phyloP scores from a whole-genome alignment of 768 basidiomycete genomes.

The Pholiota microspora region DNA sequence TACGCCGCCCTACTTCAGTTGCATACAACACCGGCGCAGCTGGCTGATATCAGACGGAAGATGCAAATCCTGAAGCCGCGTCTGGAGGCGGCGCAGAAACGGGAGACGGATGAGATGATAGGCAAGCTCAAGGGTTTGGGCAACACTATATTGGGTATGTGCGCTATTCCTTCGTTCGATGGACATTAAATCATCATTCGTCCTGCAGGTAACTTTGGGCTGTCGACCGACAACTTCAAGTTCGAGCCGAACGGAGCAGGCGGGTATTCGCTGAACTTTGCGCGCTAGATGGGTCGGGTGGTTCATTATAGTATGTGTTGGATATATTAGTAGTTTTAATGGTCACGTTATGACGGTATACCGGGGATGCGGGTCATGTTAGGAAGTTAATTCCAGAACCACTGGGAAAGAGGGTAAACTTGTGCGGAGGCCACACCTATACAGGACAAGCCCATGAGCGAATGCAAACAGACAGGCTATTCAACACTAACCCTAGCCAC shows the following conservation, averaged over 20 bases:
- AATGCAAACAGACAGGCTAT: neutral
- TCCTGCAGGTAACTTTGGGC: constrained; percentile 78
- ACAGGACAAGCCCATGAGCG: constrained; percentile 1
- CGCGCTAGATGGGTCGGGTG: constrained; percentile 32
- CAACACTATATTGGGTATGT: constrained; percentile 80
- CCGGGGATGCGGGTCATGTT: constrained; percentile 16
- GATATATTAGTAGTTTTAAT: neutral
- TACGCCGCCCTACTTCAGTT: constrained; percentile 70
- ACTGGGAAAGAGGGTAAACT: constrained; percentile 40
- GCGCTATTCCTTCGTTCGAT: too few relatives aligned
- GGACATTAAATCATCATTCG: too few relatives aligned
- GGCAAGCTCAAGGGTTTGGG: constrained; percentile 91
- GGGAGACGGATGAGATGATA: constrained; percentile 89
- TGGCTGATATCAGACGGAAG: constrained; percentile 43
- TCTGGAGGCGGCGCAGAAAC: constrained; percentile 74
- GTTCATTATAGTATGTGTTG: neutral
- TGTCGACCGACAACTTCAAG: constrained; percentile 97
- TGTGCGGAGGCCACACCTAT: constrained; percentile 43
- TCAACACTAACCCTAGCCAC: constrained; percentile 54
- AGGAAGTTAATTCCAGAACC: constrained; percentile 40
- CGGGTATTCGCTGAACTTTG: constrained; percentile 94
- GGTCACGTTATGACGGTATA: neutral
- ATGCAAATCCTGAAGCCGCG: constrained; percentile 62
- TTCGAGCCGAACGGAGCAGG: constrained; percentile 92
- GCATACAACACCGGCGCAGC: constrained; percentile 51